phyloP scores from a whole-genome alignment of 345 rosid genomes.

The Citrus medica region DNA sequence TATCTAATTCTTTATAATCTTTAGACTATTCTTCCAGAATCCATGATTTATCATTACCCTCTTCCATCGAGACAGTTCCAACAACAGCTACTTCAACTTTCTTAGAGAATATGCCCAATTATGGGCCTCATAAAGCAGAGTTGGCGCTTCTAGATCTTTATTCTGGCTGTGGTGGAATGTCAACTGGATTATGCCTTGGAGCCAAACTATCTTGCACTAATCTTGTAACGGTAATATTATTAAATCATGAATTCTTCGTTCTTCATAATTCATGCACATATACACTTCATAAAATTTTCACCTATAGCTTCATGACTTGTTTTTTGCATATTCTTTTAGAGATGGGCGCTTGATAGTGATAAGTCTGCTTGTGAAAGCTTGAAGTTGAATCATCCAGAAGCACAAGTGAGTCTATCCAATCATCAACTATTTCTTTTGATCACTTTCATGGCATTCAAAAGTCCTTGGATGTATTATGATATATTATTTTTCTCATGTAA shows the following conservation, averaged over 20 bases:
- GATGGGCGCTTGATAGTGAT: slow-evolving; percentile 82
- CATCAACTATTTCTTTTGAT: background rate
- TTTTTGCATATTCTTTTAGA: slow-evolving; percentile 40
- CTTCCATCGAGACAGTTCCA: slow-evolving; percentile 18
- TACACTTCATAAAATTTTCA: slow-evolving; percentile 7
- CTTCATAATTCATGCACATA: slow-evolving; percentile 11
- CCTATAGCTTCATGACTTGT: slow-evolving; percentile 12
- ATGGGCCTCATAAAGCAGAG: slow-evolving; percentile 35
- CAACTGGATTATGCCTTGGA: slow-evolving; percentile 90
- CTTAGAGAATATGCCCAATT: slow-evolving; percentile 23
- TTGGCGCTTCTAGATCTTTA: slow-evolving; percentile 73
- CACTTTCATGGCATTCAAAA: background rate
- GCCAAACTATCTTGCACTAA: slow-evolving; percentile 61
- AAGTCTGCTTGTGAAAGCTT: slow-evolving; percentile 80
- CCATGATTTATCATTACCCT: slow-evolving; percentile 19
- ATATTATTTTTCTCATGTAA: slow-evolving; percentile 6
- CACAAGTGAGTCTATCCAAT: slow-evolving; percentile 47
- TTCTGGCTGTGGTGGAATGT: slow-evolving; percentile 99
- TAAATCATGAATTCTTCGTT: slow-evolving; percentile 10
- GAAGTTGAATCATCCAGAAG: slow-evolving; percentile 76
- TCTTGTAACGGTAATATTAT: slow-evolving; percentile 70
- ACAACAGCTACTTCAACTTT: slow-evolving; percentile 14
- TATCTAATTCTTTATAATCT: slow-evolving; percentile 16
- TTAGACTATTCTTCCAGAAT: slow-evolving; percentile 36
- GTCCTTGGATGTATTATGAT: slow-evolving; percentile 1